Conservation (phyloP, 805 yeast species). For the Candida chauliodis region DNA sequence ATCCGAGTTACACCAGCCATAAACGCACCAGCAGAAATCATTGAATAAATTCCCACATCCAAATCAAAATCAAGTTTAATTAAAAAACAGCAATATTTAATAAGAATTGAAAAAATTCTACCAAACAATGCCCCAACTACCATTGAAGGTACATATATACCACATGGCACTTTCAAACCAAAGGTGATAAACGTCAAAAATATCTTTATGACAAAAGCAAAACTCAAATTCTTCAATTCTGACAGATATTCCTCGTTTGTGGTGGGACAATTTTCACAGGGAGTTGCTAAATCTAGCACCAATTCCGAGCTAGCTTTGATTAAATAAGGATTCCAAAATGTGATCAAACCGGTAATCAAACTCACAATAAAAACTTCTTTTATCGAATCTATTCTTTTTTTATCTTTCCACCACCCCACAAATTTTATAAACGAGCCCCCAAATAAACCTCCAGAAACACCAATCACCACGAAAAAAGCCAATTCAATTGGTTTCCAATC, state of each 20-base stretch:
- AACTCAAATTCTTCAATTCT: constrained; percentile 29
- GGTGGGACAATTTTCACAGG: constrained; percentile 39
- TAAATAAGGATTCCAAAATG: constrained; percentile 49
- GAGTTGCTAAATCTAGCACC: constrained; percentile 46
- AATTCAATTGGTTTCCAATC: constrained; percentile 54
- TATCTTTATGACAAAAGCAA: constrained; percentile 44
- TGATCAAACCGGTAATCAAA: constrained; percentile 41
- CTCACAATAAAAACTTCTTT: constrained; percentile 46
- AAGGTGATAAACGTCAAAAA: constrained; percentile 50
- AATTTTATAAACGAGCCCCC: constrained; percentile 51
- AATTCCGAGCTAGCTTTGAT: constrained; percentile 48
- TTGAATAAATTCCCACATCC: constrained; percentile 50
- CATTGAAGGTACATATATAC: constrained; percentile 64
- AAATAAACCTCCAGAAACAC: constrained; percentile 50
- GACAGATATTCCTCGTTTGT: constrained; percentile 21
- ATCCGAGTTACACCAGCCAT: constrained; percentile 57
- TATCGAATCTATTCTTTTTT: constrained; percentile 38
- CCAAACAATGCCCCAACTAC: constrained; percentile 61
- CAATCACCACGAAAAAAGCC: constrained; percentile 42
- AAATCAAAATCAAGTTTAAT: constrained; percentile 21
- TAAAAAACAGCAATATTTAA: constrained; percentile 22
- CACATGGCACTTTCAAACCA: constrained; percentile 58
- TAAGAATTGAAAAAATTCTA: constrained; percentile 41
- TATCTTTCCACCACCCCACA: constrained; percentile 43
- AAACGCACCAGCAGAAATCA: constrained; percentile 54